These are phyloP conservation scores for Rickenella mellea DNA, from an alignment of 768 basidiomycete genomes.

Conservation along the genomic window DNA sequence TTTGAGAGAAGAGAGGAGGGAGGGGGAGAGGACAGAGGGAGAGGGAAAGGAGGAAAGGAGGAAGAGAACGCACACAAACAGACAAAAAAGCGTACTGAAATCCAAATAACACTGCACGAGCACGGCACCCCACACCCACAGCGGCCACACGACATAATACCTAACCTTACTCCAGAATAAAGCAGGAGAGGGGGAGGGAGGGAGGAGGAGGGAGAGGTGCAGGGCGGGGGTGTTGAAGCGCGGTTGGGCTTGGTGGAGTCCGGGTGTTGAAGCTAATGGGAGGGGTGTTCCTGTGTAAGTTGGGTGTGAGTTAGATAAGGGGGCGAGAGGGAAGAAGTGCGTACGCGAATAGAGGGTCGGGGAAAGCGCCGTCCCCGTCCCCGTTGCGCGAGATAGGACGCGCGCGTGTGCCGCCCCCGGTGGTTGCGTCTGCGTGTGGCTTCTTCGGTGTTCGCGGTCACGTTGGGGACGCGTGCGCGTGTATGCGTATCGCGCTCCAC, in stretches of 20 bases:
- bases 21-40: constrained; percentile 61
- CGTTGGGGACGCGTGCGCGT: too few species aligned
- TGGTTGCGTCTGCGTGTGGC: constrained; percentile 19
- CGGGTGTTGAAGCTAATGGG: constrained; percentile 12
- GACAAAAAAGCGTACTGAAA: neutral
- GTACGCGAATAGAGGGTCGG: constrained; percentile 38
- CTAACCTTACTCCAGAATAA: neutral
- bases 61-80: constrained; percentile 1
- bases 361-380: constrained; percentile 25
- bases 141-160: neutral
- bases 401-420: constrained; percentile 35
- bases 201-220: constrained; percentile 59
- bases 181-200: constrained; percentile 42
- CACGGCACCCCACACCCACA: neutral
- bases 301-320: too few species aligned
- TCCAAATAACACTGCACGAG: neutral
- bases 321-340: too few species aligned
- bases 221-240: constrained; percentile 59
- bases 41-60: constrained; percentile 45
- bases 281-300: constrained; percentile 22
- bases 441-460: constrained; percentile 37
- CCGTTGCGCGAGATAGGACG: constrained; percentile 52
- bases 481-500: too few species aligned
- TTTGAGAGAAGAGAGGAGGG: constrained; percentile 64
- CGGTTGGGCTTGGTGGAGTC: constrained; percentile 34